Evolutionary conservation across 257 asterid genomes (phyloP).

Genomic region (Perilla frutescens): DNA sequence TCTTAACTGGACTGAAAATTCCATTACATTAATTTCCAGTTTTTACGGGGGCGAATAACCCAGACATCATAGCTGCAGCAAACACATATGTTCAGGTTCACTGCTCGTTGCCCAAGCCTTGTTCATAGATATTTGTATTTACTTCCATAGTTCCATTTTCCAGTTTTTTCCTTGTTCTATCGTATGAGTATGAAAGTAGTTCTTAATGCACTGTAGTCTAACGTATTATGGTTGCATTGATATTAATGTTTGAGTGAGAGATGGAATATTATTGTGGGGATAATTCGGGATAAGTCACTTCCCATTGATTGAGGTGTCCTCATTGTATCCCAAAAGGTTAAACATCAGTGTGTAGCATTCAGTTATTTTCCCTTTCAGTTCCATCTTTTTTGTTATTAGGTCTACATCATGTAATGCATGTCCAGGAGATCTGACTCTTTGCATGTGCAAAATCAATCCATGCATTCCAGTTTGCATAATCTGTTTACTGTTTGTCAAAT

Average conservation of each 20-base stretch:
- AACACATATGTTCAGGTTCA: slow-evolving; percentile 89
- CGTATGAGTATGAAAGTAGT: slow-evolving; percentile 17
- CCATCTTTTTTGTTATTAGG: neutral
- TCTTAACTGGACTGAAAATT: slow-evolving; percentile 29
- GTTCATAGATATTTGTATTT: slow-evolving; percentile 2
- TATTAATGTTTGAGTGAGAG: neutral
- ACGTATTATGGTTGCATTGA: slow-evolving; percentile 10
- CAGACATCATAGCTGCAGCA: slow-evolving; percentile 76
- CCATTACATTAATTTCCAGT: slow-evolving; percentile 51
- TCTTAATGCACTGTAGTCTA: neutral
- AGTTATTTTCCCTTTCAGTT: slow-evolving; percentile 1
- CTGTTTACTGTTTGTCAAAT: neutral
- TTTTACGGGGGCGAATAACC: slow-evolving; percentile 82
- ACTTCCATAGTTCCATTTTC: slow-evolving; percentile 12
- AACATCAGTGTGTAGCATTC: slow-evolving; percentile 13
- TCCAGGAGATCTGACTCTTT: slow-evolving; percentile 18
- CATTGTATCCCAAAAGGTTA: neutral
- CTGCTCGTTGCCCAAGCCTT: slow-evolving; percentile 19
- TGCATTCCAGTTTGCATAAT: slow-evolving; percentile 13
- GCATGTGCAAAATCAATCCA: neutral
- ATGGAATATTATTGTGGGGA: slow-evolving; percentile 6
- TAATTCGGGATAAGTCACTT: too few species aligned
- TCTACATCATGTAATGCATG: slow-evolving; percentile 28
- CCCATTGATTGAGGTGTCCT: too few species aligned
- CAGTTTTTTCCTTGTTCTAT: neutral